Evolutionary conservation across 768 basidiomycete species (phyloP).

Genomic region (Leccinum obscurum): DNA sequence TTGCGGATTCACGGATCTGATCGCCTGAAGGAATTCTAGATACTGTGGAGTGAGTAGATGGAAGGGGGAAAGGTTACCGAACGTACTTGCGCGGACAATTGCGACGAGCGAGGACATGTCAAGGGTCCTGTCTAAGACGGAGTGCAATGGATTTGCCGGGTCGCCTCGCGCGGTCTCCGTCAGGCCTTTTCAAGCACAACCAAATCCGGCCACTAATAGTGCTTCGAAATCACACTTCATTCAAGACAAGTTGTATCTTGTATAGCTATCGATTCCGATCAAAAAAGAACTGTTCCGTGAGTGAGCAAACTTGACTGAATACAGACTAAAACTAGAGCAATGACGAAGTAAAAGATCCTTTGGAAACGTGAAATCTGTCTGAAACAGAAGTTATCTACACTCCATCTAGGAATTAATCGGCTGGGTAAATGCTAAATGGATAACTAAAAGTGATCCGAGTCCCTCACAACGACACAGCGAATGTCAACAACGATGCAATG

Average conservation of each 20-base stretch:
- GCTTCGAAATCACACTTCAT: neutral
- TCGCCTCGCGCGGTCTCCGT: neutral
- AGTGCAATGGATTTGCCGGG: neutral
- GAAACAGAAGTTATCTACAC: slow-evolving; percentile 22
- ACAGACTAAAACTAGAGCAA: slow-evolving; percentile 14
- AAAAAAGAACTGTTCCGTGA: neutral
- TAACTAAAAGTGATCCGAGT: slow-evolving; percentile 8
- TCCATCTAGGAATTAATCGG: slow-evolving; percentile 25
- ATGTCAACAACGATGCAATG: slow-evolving; percentile 14
- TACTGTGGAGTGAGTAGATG: slow-evolving; percentile 2
- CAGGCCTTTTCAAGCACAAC: neutral
- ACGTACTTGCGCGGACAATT: slow-evolving; percentile 47
- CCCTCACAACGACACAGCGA: slow-evolving; percentile 18
- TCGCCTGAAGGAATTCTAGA: slow-evolving; percentile 82
- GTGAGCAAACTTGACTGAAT: neutral
- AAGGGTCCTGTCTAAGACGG: neutral
- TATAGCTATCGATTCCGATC: neutral
- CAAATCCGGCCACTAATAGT: slow-evolving; percentile 15
- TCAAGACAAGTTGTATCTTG: neutral
- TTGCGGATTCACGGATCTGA: slow-evolving; percentile 83
- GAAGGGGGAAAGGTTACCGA: neutral
- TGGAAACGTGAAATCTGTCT: slow-evolving; percentile 17
- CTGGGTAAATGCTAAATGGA: slow-evolving; percentile 3
- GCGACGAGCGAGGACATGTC: slow-evolving; percentile 47
- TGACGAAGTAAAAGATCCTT: slow-evolving; percentile 4